Conservation (phyloP, 768 basidiomycete genomes). For the Filobasidium floriforme region DNA sequence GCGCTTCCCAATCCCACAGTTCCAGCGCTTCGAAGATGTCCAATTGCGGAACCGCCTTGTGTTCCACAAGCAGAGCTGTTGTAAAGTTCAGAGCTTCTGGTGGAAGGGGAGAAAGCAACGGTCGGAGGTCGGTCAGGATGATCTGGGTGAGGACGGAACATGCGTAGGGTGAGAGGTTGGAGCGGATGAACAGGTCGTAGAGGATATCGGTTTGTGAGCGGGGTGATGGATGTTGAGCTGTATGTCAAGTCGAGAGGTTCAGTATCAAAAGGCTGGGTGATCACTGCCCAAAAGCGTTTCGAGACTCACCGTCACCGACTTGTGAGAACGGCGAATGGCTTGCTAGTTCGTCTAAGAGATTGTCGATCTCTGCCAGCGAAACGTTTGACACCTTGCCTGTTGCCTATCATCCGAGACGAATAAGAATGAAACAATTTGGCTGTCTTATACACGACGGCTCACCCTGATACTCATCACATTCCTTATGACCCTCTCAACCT, state of each 20-base stretch:
- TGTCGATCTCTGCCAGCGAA: conserved; percentile 54
- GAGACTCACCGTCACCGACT: conserved; percentile 21
- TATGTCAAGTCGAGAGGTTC: no score
- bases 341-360: conserved; percentile 67
- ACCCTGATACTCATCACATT: conserved; percentile 28
- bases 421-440: neutral
- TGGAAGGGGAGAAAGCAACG: conserved; percentile 64
- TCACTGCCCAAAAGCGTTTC: no score
- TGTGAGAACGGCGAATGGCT: conserved; percentile 58
- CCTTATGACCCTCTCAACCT: conserved; percentile 53
- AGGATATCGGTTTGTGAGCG: conserved; percentile 46
- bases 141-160: conserved; percentile 71
- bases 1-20: conserved; percentile 63
- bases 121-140: conserved; percentile 76
- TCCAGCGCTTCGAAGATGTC: conserved; percentile 60
- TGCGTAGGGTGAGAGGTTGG: conserved; percentile 55
- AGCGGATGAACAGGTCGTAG: conserved; percentile 53
- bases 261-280: no score
- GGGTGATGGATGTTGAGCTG: neutral
- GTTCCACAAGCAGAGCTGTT: conserved; percentile 55
- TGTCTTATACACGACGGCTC: neutral
- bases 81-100: conserved; percentile 47
- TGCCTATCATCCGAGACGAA: neutral
- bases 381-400: conserved; percentile 35
- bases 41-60: conserved; percentile 53